Base-by-base conservation (phyloP, 306 rosid genomes). In the Lagenaria siceraria region DNA sequence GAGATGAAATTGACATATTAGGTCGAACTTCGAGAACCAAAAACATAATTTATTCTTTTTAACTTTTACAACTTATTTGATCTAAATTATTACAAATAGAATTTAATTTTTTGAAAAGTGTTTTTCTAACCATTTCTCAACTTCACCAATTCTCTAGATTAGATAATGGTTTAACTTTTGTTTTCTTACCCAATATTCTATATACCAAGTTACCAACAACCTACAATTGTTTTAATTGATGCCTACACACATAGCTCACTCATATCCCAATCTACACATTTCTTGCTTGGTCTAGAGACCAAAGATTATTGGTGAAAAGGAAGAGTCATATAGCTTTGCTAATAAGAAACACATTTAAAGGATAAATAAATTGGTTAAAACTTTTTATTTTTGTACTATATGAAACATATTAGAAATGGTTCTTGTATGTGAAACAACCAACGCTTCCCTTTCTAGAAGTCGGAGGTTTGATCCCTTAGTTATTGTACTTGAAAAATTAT, bases 231-330 rank as follows among this genome's bases (percentile, higher is more conserved):
- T 71, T 71, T 25, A 71, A 22, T 48, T 71, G 24, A 71, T 14
- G 76, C 59, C 76, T 71, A 71, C 24, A 21, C 58, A 71, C 13
- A 71, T 71, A 71, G 76, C 76, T 48, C 42, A 71, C 40, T 71
- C 54, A 48, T 69, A 40, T 46, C 7, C 13, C 13, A 71, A 65
- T 56, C 2, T n/a, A n/a, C 18, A 27, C 51, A 69, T 68, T 51
- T 46, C 22, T 70, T 70, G 75, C 56, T 70, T 70, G 56, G 15
- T 46, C 56, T 70, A 43, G 22, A 69, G 12, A 43, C 35, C 56
- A 46, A 46, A 70, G 21, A 43, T 70, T 48, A 43, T 70, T 48
- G 58, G 58, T 46, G 33, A 48, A 7, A 71, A 71, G 7, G 10
- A 46, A 43, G 7, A 48, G 2, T 12, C 3, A 7, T 9, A 15